Evolutionary conservation across 371 early-diverging fungal genomes (phyloP).

Genomic region (Actinomortierella ambigua): DNA sequence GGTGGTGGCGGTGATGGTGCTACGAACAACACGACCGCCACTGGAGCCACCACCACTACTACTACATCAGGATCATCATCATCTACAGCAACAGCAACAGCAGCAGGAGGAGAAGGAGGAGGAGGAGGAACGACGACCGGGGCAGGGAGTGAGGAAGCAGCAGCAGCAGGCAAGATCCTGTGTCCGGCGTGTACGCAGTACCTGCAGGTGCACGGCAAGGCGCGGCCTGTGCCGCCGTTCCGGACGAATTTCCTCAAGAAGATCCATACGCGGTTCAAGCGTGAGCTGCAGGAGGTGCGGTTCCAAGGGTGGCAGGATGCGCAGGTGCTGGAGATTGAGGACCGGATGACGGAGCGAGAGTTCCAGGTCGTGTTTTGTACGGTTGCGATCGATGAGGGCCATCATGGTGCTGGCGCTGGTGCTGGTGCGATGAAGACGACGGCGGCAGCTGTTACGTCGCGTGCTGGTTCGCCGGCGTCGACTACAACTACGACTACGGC

Average conservation of each 20-base stretch:
- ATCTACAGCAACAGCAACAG: not conserved
- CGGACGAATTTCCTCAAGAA: slow-evolving; percentile 39
- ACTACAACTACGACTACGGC: not conserved
- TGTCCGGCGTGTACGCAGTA: slow-evolving; percentile 35
- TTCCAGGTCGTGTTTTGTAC: slow-evolving; percentile 43
- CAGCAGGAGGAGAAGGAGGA: no score
- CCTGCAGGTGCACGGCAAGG: slow-evolving; percentile 24
- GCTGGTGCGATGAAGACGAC: not conserved
- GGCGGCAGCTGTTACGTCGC: not conserved
- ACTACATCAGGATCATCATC: not conserved
- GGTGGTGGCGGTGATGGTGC: no score
- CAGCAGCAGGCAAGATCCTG: slow-evolving; percentile 15
- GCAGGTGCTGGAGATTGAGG: slow-evolving; percentile 41
- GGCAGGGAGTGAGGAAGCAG: not conserved
- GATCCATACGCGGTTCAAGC: slow-evolving; percentile 38
- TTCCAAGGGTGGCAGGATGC: slow-evolving; percentile 48
- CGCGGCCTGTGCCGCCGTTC: slow-evolving; percentile 34
- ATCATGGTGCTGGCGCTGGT: not conserved
- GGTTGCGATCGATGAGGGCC: slow-evolving; percentile 23
- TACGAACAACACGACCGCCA: no score
- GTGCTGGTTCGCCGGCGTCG: not conserved
- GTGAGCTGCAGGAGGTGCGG: slow-evolving; percentile 41
- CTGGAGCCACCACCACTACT: not conserved
- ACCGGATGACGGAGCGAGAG: slow-evolving; percentile 37
- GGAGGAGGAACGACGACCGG: not conserved